Evolutionary conservation across 208 protist species (phyloP), one percentile per base, ranked within the genome.

Genomic region (Endotrypanum monterogeii): DNA sequence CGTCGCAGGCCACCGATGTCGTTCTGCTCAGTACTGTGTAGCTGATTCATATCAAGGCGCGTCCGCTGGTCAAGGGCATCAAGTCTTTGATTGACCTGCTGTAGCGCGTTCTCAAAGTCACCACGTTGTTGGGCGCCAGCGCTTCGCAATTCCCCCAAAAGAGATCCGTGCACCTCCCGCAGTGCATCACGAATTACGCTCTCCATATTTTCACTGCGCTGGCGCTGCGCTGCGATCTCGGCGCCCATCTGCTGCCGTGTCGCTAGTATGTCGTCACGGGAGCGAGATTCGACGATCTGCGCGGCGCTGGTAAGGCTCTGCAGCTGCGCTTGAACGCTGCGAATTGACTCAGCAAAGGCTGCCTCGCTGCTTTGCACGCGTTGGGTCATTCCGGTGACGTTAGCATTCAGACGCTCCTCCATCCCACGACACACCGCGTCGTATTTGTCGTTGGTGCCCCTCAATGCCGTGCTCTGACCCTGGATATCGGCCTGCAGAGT

Each of bases 321-420:
- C 52, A 94, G 67, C 63, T 65, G 62, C 25, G 71, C 70, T 67
- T 97, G 89, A 46, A 88, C 28, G 14, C 68, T 76, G 7, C 86
- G 86, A 51, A 93, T 58, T 1, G 90, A 84, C 32, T 90, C 83
- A 8, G 67, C 61, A 11, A 82, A 82, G 4, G 90, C 80, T 18
- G 71, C 55, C 73, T 97, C 92, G 25, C 72, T 57, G 0, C 78
- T 52, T 65, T 89, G 76, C 20, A 92, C 56, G 16, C 89, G 89
- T 73, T 94, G 83, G 23, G 90, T 71, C 37, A 80, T 83, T 0
- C 60, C 82, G 41, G 62, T 66, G 32, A 93, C 51, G 67, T 93
- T 88, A 44, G 84, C 75, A 71, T 93, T 87, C 25, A 94, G 52
- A 20, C 85, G 83, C 65, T 93, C 84, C 58, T 95, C 90, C 25